Conservation (phyloP, 2,329 filamentous ascomycete species). For the Phialocephala subalpina region DNA sequence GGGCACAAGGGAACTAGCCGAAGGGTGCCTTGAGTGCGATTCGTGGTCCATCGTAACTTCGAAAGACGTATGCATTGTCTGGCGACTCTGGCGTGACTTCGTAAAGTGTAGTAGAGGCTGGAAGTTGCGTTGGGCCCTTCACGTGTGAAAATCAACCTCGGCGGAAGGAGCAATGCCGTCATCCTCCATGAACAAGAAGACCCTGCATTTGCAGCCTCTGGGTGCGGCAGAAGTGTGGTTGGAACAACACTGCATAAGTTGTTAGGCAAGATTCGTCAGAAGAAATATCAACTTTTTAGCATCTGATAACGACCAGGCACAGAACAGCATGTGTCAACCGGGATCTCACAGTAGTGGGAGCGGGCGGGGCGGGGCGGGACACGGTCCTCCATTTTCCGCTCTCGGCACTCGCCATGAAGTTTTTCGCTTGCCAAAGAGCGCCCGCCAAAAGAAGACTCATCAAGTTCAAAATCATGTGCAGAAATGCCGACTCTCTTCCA, state of each 20-base stretch:
- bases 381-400: not conserved
- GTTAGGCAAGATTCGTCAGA: not conserved
- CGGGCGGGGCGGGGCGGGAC: not conserved
- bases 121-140: slow-evolving; percentile 1
- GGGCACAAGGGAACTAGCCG: not conserved
- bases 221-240: not conserved
- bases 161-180: not conserved
- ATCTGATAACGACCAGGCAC: not conserved
- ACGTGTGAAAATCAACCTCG: slow-evolving; percentile 5
- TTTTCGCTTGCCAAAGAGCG: not conserved
- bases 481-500: not conserved
- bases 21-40: not conserved
- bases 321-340: not conserved
- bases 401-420: not conserved
- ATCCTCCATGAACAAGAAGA: not conserved
- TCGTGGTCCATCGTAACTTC: not conserved
- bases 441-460: not conserved
- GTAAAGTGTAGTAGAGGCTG: not conserved
- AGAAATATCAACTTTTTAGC: not conserved
- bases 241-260: not conserved
- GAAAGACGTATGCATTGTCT: not conserved
- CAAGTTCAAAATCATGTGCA: not conserved
- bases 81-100: not conserved
- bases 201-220: not conserved
- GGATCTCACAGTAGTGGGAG: not conserved